A percentile compares a stretch with the other conserved stretches of the same genome.
Evolutionary conservation across 2,329 filamentous ascomycete species (phyloP).

Genomic region (Exophiala aquamarina): DNA sequence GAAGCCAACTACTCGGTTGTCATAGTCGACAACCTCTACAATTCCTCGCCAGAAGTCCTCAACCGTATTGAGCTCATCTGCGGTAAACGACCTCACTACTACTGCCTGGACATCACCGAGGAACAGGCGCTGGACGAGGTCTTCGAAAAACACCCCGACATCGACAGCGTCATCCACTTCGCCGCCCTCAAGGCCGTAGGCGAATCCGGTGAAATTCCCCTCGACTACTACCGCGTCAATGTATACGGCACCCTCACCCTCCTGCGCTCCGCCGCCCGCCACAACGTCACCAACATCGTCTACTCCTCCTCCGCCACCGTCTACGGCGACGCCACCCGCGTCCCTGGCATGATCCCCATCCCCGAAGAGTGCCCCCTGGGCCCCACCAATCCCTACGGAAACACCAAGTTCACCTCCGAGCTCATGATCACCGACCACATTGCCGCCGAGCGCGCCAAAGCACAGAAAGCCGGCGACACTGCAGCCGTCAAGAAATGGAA

Average conservation of each 20-base stretch:
- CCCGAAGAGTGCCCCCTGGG: constrained; percentile 95
- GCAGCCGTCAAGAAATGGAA: constrained; percentile 80
- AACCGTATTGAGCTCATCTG: constrained; percentile 93
- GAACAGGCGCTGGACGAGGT: constrained; percentile 80
- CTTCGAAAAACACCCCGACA: constrained; percentile 84
- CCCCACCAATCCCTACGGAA: constrained; percentile 95
- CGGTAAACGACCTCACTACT: constrained; percentile 82
- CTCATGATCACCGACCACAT: constrained; percentile 87
- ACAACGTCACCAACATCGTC: constrained; percentile 95
- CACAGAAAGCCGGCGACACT: constrained; percentile 74
- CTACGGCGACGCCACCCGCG: constrained; percentile 94
- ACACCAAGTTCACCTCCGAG: constrained; percentile 93
- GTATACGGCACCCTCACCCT: constrained; percentile 89
- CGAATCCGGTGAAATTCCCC: constrained; percentile 87
- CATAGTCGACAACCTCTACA: constrained; percentile 95
- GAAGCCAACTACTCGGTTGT: constrained; percentile 95
- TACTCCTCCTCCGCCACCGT: constrained; percentile 98
- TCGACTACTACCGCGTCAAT: constrained; percentile 98
- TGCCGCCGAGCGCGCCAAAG: constrained; percentile 79
- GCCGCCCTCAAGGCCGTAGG: constrained; percentile 97
- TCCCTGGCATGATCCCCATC: constrained; percentile 98
- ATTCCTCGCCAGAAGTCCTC: constrained; percentile 86
- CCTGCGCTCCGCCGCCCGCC: constrained; percentile 79
- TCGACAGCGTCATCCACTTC: constrained; percentile 98
- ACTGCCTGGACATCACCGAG: constrained; percentile 85